Percentiles rank a stretch among this genome's conserved stretches.
phyloP scores from a whole-genome alignment of 2,329 filamentous ascomycete species.

The Colletotrichum incanum region DNA sequence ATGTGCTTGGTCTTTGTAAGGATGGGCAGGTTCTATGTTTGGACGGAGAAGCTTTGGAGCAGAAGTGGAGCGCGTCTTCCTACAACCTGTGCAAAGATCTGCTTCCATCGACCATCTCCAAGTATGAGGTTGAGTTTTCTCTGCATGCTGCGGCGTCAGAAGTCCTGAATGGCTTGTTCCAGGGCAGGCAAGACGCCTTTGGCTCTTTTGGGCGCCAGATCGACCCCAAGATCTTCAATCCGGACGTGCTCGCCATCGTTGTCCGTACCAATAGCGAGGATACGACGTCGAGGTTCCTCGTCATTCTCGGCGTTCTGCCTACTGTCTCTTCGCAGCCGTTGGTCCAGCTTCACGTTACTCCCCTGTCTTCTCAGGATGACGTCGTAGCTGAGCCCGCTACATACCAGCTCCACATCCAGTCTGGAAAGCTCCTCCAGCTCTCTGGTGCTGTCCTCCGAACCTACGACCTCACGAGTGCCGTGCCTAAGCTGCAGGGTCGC shows the following conservation, averaged over 20 bases:
- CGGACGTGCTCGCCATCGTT: conserved; percentile 70
- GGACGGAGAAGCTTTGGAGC: conserved; percentile 68
- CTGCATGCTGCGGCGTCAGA: conserved; percentile 63
- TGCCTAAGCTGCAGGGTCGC: conserved; percentile 73
- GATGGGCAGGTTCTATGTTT: conserved; percentile 75
- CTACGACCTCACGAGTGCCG: conserved; percentile 75
- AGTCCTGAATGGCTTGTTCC: conserved; percentile 69
- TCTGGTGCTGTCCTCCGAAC: conserved; percentile 68
- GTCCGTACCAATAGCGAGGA: conserved; percentile 52
- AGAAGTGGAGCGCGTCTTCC: conserved; percentile 64
- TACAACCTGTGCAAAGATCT: conserved; percentile 61
- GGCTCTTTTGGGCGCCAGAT: conserved; percentile 66
- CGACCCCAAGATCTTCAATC: conserved; percentile 60
- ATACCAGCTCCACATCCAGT: conserved; percentile 74
- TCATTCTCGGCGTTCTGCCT: conserved; percentile 51
- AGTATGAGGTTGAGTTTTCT: conserved; percentile 66
- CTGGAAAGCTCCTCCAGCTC: conserved; percentile 76
- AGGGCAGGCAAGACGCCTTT: conserved; percentile 67
- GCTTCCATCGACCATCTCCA: conserved; percentile 50
- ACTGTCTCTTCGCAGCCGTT: conserved; percentile 48
- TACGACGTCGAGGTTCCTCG: conserved; percentile 50
- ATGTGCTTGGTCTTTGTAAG: conserved; percentile 70
- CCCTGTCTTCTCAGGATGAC: conserved; percentile 50
- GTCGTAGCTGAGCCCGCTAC: conserved; percentile 42
- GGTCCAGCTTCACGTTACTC: conserved; percentile 58